Evolutionary conservation across 768 basidiomycete genomes (phyloP), one percentile per base, ranked within the genome.

Genomic region (Austroboletus eburneus): DNA sequence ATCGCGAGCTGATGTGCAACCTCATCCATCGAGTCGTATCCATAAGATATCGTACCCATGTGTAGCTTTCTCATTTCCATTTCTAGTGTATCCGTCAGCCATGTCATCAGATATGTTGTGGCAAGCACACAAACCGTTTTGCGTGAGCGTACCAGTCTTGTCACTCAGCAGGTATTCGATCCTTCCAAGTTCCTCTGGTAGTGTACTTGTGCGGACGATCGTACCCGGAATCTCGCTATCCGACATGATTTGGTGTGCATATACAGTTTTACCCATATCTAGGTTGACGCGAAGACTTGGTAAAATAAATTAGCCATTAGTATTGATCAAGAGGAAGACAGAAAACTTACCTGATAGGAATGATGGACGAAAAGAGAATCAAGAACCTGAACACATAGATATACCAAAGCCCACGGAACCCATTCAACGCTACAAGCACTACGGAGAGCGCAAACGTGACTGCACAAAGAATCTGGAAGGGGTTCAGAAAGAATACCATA

Each of bases 21-120:
- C 62, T 99, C 96, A 57, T 99, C 96, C 95, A 99, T 98, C n/a
- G 96, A 86, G 57, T 99, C 96, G 52, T 74, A 85, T 2, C 91
- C 94, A 59, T 94, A 99, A 1, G 91, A 94, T 79, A 97, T 91
- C 2, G 96, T 99, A 5, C 96, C 96, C 87, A 98, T 91, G 59
- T 98, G 96, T 23, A 99, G 72, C 64, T 96, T 99, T 74, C 87
- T 93, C 87, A 98, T 89, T 68, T 98, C 95, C 96, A 99, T 99
- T 64, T 97, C 95, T 97, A 65, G 18, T 12, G 23, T 5, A 24
- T 4, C 5, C 18, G 42, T 54, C 41, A 41, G 37, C 10, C 7
- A 22, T 17, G 25, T 21, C 10, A 34, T 38, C 23, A 12, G 4
- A 38, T 17, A 10, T 8, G 25, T 29, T 9, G 21, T 4, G 36